Evolutionary conservation across 352 stramenopile genomes (phyloP).

Genomic region (Globisporangium mamillatum): DNA sequence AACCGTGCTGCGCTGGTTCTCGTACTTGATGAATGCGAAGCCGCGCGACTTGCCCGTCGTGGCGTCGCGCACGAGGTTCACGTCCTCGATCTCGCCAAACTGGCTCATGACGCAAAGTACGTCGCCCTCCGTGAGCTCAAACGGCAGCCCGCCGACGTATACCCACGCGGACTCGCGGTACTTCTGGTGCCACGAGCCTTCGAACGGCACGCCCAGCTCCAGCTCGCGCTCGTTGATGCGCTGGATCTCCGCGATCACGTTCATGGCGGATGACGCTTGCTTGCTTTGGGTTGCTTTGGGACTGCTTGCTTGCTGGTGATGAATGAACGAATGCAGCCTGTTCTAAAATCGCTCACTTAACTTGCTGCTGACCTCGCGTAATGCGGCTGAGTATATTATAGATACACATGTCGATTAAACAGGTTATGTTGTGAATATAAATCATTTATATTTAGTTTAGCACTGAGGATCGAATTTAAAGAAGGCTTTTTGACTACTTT

Average conservation of each 20-base stretch:
- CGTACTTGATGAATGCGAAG: conserved; percentile 97
- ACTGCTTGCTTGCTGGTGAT: background rate
- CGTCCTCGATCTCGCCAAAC: conserved; percentile 92
- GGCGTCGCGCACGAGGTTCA: conserved; percentile 95
- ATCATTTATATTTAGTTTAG: too few species aligned
- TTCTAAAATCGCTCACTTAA: too few species aligned
- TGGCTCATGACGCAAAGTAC: conserved; percentile 91
- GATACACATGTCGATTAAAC: too few species aligned
- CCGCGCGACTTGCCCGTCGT: conserved; percentile 95
- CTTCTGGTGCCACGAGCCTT: conserved; percentile 79
- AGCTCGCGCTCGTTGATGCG: conserved; percentile 83
- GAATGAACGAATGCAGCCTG: background rate
- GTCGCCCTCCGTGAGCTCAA: conserved; percentile 95
- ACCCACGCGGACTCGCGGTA: conserved; percentile 96
- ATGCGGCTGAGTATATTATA: too few species aligned
- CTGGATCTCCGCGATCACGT: conserved; percentile 81
- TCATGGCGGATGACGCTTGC: conserved; percentile 34
- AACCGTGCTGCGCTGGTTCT: conserved; percentile 95
- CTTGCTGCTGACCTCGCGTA: too few species aligned
- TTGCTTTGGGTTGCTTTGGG: background rate
- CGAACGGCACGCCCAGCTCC: conserved; percentile 62
- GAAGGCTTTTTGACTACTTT: too few species aligned
- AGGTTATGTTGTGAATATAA: too few species aligned
- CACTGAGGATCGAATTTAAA: too few species aligned
- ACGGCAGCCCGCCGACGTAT: conserved; percentile 92